Conservation (phyloP, 129 eudicot genomes). For the Erigeron canadensis region DNA sequence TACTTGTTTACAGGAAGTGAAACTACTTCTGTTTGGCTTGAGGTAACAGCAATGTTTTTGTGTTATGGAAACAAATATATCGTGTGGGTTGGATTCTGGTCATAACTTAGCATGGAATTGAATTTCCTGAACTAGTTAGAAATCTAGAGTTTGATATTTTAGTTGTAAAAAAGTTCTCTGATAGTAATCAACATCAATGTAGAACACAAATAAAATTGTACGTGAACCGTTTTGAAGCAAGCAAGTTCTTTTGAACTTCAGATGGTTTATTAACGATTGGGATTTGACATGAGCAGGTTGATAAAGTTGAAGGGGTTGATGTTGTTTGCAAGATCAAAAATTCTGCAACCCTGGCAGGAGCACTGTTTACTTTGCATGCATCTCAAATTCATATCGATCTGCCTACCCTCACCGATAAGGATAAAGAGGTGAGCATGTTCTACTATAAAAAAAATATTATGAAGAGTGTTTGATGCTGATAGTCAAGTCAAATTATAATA, state of each 20-base stretch:
- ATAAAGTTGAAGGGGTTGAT: slow-evolving; percentile 57
- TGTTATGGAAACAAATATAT: not conserved
- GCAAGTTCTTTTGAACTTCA: not conserved
- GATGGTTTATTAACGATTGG: slow-evolving; percentile 23
- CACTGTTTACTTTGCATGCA: slow-evolving; percentile 74
- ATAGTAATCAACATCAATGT: too few relatives aligned
- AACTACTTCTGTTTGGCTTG: slow-evolving; percentile 95
- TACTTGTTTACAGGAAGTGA: slow-evolving; percentile 96
- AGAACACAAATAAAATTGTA: not conserved
- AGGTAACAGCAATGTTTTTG: slow-evolving; percentile 45
- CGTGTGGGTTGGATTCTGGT: not conserved
- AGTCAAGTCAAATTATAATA: too few relatives aligned
- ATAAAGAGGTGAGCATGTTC: slow-evolving; percentile 62
- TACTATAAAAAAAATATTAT: not conserved
- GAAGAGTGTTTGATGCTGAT: too few relatives aligned
- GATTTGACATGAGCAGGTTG: slow-evolving; percentile 52
- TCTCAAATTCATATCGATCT: slow-evolving; percentile 76
- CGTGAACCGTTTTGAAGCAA: not conserved
- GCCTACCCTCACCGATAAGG: slow-evolving; percentile 77
- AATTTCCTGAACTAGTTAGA: slow-evolving; percentile 7
- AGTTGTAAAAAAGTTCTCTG: not conserved
- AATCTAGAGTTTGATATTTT: slow-evolving; percentile 6
- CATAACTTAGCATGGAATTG: too few relatives aligned
- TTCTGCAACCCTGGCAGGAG: slow-evolving; percentile 81
- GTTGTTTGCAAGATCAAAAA: slow-evolving; percentile 82